Evolutionary conservation across 2,329 filamentous ascomycete genomes (phyloP).

Genomic region (Cladosporium sp.): DNA sequence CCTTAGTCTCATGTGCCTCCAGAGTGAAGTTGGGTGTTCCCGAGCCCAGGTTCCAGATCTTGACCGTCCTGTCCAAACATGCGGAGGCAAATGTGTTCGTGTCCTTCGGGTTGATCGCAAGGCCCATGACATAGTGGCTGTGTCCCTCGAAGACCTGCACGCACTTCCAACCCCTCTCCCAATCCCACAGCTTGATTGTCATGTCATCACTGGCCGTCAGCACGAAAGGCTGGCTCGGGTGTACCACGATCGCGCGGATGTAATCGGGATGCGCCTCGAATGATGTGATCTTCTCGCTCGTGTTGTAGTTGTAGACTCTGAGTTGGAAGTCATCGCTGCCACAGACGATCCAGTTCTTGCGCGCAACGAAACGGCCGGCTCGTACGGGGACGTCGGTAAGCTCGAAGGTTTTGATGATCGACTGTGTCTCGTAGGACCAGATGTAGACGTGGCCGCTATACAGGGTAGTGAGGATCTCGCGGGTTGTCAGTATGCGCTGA

Average conservation of each 20-base stretch:
- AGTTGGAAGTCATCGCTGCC: slow-evolving; percentile 87
- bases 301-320: slow-evolving; percentile 98
- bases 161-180: slow-evolving; percentile 98
- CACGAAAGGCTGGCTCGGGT: slow-evolving; percentile 92
- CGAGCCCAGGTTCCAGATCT: slow-evolving; percentile 95
- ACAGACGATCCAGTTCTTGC: slow-evolving; percentile 80
- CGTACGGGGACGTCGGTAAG: slow-evolving; percentile 96
- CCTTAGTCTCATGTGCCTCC: slow-evolving; percentile 94
- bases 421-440: slow-evolving; percentile 95
- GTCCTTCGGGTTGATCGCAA: slow-evolving; percentile 96
- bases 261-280: slow-evolving; percentile 99
- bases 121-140: slow-evolving; percentile 92
- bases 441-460: slow-evolving; percentile 99
- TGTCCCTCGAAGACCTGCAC: slow-evolving; percentile 96
- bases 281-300: slow-evolving; percentile 93
- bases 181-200: slow-evolving; percentile 98
- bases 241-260: slow-evolving; percentile 91
- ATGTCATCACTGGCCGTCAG: slow-evolving; percentile 96
- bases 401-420: slow-evolving; percentile 98
- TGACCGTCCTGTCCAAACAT: slow-evolving; percentile 92
- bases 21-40: slow-evolving; percentile 93
- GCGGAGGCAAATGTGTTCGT: slow-evolving; percentile 62
- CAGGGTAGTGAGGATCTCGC: slow-evolving; percentile 74
- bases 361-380: slow-evolving; percentile 89
- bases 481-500: slow-evolving; percentile 20